Evolutionary conservation across 306 rosid genomes (phyloP).

Genomic region (Dryas octopetala): DNA sequence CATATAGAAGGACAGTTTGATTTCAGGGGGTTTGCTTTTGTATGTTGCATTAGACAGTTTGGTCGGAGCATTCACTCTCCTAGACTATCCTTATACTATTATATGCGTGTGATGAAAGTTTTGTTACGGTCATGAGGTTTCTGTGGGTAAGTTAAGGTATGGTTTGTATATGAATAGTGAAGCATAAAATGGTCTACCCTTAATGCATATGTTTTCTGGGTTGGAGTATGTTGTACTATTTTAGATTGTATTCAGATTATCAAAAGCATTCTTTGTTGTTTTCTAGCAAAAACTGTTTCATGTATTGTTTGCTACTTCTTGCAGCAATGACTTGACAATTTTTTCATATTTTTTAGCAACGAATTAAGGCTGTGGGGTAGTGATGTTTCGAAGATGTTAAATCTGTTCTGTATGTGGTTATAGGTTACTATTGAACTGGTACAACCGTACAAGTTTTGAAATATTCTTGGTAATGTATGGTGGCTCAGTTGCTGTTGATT

Average conservation of each 20-base stretch:
- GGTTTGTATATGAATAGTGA: slow-evolving; percentile 45
- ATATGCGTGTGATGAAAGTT: slow-evolving; percentile 45
- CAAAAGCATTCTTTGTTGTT: slow-evolving; percentile 12
- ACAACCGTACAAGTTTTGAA: too few species aligned
- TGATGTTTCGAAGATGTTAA: too few species aligned
- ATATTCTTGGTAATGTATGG: too few species aligned
- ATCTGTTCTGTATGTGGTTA: too few species aligned
- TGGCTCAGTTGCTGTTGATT: too few species aligned
- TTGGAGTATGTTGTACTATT: slow-evolving; percentile 34
- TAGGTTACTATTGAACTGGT: too few species aligned
- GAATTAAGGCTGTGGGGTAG: neutral
- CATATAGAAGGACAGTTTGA: slow-evolving; percentile 43
- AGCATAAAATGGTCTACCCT: slow-evolving; percentile 34
- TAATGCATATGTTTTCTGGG: slow-evolving; percentile 36
- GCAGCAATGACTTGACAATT: neutral
- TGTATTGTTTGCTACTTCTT: neutral
- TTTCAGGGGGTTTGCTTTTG: slow-evolving; percentile 44
- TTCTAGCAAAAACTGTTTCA: neutral
- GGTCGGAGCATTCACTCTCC: slow-evolving; percentile 42
- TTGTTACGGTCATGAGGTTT: slow-evolving; percentile 41
- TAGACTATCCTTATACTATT: slow-evolving; percentile 30
- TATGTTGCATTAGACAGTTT: slow-evolving; percentile 43
- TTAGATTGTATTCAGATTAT: slow-evolving; percentile 37
- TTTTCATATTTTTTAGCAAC: neutral
- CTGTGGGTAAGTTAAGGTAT: slow-evolving; percentile 34